These are phyloP conservation scores for Haplosporangium gracile DNA, from an alignment of 192 early-diverging fungal species.

Conservation along the genomic window DNA sequence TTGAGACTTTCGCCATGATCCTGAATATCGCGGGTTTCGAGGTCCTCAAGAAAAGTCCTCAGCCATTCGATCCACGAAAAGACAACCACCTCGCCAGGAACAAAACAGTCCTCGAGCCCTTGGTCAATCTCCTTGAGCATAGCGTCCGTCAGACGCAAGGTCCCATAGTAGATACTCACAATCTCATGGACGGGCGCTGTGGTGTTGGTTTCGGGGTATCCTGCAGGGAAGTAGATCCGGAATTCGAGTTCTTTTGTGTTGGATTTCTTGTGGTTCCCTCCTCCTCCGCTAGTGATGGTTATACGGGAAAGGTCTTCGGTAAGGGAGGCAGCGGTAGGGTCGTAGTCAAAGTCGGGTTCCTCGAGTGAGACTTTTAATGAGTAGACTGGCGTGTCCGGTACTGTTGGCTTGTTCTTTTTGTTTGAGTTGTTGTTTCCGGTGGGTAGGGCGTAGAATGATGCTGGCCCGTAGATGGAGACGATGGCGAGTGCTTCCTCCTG, in stretches of 20 bases:
- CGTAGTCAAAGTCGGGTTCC: conserved; percentile 49
- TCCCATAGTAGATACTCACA: conserved; percentile 66
- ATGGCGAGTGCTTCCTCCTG: conserved; percentile 59
- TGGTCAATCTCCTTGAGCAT: conserved; percentile 61
- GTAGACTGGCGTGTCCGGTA: conserved; percentile 22
- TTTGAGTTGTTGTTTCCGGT: background rate
- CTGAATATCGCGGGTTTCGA: conserved; percentile 8
- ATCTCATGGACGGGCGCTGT: conserved; percentile 65
- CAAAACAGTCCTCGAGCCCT: conserved; percentile 65
- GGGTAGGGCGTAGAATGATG: conserved; percentile 39
- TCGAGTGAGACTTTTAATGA: conserved; percentile 55
- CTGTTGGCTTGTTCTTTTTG: background rate
- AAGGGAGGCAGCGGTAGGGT: conserved; percentile 12
- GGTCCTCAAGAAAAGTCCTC: conserved; percentile 60
- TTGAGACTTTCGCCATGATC: conserved; percentile 5
- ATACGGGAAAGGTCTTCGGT: background rate
- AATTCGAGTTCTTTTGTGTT: conserved; percentile 44
- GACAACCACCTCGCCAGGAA: conserved; percentile 71
- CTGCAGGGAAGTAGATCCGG: conserved; percentile 59
- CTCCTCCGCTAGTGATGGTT: background rate
- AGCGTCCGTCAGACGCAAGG: conserved; percentile 55
- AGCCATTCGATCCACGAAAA: conserved; percentile 79
- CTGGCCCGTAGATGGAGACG: conserved; percentile 55
- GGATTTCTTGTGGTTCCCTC: background rate
- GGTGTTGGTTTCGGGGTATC: conserved; percentile 58